Evolutionary conservation across 306 rosid species (phyloP).

Genomic region (Alnus rubra): DNA sequence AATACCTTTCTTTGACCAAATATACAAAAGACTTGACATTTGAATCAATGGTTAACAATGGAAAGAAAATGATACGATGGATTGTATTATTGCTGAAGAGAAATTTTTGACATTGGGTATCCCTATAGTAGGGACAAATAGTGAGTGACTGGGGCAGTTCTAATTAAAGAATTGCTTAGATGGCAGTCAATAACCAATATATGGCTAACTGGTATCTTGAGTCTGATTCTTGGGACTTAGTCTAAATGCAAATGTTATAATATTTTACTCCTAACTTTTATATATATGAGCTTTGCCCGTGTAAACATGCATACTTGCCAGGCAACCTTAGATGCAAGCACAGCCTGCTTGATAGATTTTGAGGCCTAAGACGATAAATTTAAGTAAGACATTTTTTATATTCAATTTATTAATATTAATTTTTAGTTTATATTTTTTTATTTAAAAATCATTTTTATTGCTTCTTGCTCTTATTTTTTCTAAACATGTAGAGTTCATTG

Average conservation of each 20-base stretch:
- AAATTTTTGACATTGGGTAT: slow-evolving; percentile 8
- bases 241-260: not conserved
- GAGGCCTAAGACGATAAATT: too few relatives aligned
- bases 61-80: not conserved
- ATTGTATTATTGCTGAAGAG: not conserved
- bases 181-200: too few relatives aligned
- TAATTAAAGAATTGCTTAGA: not conserved
- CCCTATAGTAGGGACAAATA: not conserved
- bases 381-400: too few relatives aligned
- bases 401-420: too few relatives aligned
- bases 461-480: too few relatives aligned
- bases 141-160: not conserved
- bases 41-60: not conserved
- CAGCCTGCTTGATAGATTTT: too few relatives aligned
- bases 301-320: not conserved
- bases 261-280: not conserved
- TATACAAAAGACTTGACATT: slow-evolving; percentile 12
- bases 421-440: too few relatives aligned
- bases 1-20: not conserved
- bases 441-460: too few relatives aligned
- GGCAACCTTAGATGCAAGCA: too few relatives aligned
- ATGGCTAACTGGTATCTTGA: not conserved
- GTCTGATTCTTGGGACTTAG: not conserved
- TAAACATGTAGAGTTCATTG: too few relatives aligned
- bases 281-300: not conserved